Evolutionary conservation across 176 grass and related monocot species (phyloP), one percentile per base, ranked within the genome.

Genomic region (Paspalum vaginatum): DNA sequence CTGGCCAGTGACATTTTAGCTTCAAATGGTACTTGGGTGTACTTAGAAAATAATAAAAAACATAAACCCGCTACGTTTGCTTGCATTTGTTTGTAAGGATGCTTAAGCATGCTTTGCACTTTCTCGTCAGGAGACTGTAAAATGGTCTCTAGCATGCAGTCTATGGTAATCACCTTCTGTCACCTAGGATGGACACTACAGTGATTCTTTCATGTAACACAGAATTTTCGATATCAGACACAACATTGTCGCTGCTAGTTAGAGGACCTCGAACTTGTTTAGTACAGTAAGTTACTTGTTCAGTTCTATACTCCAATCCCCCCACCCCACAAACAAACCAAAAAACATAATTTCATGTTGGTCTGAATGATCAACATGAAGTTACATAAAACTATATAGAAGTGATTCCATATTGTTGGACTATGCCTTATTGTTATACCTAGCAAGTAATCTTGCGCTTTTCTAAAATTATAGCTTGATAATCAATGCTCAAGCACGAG

Each of bases 141-240:
- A 22, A 49, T 49, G 24, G 53, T 20, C 26, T 86, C 50, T 68
- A 60, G 50, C 25, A 50, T 65, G 41, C 86, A 61, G 3, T 60
- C 60, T 60, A 41, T 84, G 40, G 25, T 77, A 38, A 51, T 61
- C 18, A 41, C 41, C 21, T 76, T 76, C 0, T 76, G 74, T 26
- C 22, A 46, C 4, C 68, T 65, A 60, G 41, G 69, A 13, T 84
- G 26, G 40, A 67, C 68, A 74, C 10, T 12, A 39, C 15, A 6
- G 8, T 6, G 3, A 39, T 55, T 77, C 5, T 66, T 12, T 56
- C 8, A 53, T 68, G 57, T 6, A 59, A 59, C 13, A 24, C 25
- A 24, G 22, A 42, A 67, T 10, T 67, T 2, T 42, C 48, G 3
- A 20, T 16, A n/a, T 18, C 38, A 13, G 64, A 61, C 16, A 40